A percentile compares a stretch with the other conserved stretches of the same genome.
Conservation (phyloP, 2,329 filamentous ascomycete species). For the Hypomyces rosellus region DNA sequence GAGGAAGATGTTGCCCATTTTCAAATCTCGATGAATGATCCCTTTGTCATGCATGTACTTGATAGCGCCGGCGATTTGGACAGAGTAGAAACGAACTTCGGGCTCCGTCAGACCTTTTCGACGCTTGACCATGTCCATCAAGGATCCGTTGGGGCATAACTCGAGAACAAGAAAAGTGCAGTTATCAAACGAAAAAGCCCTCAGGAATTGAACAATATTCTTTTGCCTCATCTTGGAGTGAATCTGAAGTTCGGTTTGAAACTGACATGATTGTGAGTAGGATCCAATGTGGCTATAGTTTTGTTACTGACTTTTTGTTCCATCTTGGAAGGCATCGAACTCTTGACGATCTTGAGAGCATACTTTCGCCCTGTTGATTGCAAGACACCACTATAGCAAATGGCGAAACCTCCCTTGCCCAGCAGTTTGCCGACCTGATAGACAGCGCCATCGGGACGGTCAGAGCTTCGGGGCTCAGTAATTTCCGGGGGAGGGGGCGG, state of each 20-base stretch:
- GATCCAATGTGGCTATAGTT: background rate
- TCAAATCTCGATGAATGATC: slow-evolving; percentile 93
- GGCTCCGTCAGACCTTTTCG: slow-evolving; percentile 86
- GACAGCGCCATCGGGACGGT: slow-evolving; percentile 62
- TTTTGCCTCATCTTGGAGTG: slow-evolving; percentile 96
- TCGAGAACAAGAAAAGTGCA: slow-evolving; percentile 94
- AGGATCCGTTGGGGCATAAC: slow-evolving; percentile 87
- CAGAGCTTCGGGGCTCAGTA: slow-evolving; percentile 57
- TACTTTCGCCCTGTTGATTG: slow-evolving; percentile 60
- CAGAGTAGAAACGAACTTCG: slow-evolving; percentile 86
- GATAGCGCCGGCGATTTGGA: slow-evolving; percentile 93
- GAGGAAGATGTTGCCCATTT: slow-evolving; percentile 97
- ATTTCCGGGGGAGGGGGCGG: slow-evolving; percentile 57
- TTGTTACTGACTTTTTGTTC: slow-evolving; percentile 63
- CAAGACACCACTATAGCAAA: slow-evolving; percentile 68
- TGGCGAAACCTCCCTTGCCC: slow-evolving; percentile 76
- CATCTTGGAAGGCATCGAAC: slow-evolving; percentile 75
- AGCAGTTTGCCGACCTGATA: slow-evolving; percentile 70
- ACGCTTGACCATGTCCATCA: slow-evolving; percentile 97
- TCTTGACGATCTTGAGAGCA: slow-evolving; percentile 78
- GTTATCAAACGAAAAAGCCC: slow-evolving; percentile 83
- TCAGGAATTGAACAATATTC: slow-evolving; percentile 92
- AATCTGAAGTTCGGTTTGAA: slow-evolving; percentile 85
- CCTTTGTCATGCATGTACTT: slow-evolving; percentile 96
- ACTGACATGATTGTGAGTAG: slow-evolving; percentile 32